These are phyloP conservation scores for Ophiocordyceps robertsii DNA, from an alignment of 2,329 filamentous ascomycete species.

Conservation along the genomic window DNA sequence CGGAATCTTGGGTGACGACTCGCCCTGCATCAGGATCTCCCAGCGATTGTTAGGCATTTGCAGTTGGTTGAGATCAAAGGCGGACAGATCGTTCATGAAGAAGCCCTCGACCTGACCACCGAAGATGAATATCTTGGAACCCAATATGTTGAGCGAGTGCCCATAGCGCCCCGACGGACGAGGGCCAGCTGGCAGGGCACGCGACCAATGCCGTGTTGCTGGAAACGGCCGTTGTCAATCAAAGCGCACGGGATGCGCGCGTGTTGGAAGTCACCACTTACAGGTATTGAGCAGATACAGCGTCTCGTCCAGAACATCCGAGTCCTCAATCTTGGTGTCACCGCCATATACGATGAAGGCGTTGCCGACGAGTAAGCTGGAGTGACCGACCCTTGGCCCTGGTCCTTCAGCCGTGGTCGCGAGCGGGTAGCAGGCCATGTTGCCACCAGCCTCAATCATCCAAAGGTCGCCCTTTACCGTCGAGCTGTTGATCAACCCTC, in stretches of 20 bases:
- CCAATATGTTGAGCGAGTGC: conserved; percentile 89
- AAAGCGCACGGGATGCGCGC: not conserved
- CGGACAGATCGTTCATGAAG: conserved; percentile 94
- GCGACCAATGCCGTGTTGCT: conserved; percentile 98
- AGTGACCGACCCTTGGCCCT: conserved; percentile 85
- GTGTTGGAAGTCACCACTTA: conserved; percentile 34
- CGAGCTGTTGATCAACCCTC: conserved; percentile 84
- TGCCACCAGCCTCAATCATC: conserved; percentile 88
- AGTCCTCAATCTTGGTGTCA: conserved; percentile 93
- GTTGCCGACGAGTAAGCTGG: conserved; percentile 89
- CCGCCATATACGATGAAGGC: conserved; percentile 98
- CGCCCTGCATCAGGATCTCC: conserved; percentile 72
- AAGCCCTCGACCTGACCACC: conserved; percentile 94
- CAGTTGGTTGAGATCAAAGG: conserved; percentile 89
- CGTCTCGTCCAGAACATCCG: conserved; percentile 84
- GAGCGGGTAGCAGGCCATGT: conserved; percentile 81
- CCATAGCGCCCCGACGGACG: conserved; percentile 86
- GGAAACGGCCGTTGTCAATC: conserved; percentile 6
- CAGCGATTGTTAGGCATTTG: conserved; percentile 85
- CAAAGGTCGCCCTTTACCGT: conserved; percentile 95
- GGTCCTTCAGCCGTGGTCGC: conserved; percentile 88
- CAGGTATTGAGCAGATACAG: conserved; percentile 95
- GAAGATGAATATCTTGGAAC: conserved; percentile 95
- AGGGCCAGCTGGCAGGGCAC: conserved; percentile 75
- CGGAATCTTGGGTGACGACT: conserved; percentile 45